Evolutionary conservation across 169 alveolate genomes (phyloP).

Genomic region (Amoebophrya sp.): DNA sequence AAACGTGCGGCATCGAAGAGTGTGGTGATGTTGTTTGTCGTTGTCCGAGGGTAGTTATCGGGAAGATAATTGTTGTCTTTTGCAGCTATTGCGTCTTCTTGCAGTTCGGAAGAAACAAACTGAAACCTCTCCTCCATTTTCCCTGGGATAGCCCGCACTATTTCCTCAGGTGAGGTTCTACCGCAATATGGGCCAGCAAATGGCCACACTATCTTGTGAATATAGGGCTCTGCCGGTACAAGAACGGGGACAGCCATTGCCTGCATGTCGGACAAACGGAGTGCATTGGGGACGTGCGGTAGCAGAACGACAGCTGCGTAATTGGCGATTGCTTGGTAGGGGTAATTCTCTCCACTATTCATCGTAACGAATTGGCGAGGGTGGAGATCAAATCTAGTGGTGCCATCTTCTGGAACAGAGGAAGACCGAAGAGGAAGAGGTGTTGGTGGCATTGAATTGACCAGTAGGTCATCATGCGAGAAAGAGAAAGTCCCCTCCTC

Average conservation of each 20-base stretch:
- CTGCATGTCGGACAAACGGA: neutral
- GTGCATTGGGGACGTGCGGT: neutral
- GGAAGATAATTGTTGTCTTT: too few relatives aligned
- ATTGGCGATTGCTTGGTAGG: neutral
- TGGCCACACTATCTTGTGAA: slow-evolving; percentile 13
- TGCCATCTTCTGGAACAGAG: too few relatives aligned
- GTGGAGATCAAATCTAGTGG: neutral
- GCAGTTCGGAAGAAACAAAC: too few relatives aligned
- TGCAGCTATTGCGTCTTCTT: too few relatives aligned
- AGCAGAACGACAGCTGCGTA: neutral
- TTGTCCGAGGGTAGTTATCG: too few relatives aligned
- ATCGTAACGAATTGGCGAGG: neutral
- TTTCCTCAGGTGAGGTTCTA: neutral
- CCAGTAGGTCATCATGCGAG: neutral
- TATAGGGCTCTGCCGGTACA: neutral
- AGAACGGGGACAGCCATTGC: neutral
- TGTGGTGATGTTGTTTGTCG: too few relatives aligned
- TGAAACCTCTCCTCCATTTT: too few relatives aligned
- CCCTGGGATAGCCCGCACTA: neutral
- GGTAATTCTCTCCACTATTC: neutral
- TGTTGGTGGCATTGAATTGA: too few relatives aligned
- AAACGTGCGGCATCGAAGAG: neutral
- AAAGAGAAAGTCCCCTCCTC: neutral
- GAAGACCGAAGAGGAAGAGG: too few relatives aligned
- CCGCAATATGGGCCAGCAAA: slow-evolving; percentile 21